Percentiles rank a stretch among this genome's conserved stretches.
phyloP scores from a whole-genome alignment of 345 rosid species.

The Hypericum androsaemum region DNA sequence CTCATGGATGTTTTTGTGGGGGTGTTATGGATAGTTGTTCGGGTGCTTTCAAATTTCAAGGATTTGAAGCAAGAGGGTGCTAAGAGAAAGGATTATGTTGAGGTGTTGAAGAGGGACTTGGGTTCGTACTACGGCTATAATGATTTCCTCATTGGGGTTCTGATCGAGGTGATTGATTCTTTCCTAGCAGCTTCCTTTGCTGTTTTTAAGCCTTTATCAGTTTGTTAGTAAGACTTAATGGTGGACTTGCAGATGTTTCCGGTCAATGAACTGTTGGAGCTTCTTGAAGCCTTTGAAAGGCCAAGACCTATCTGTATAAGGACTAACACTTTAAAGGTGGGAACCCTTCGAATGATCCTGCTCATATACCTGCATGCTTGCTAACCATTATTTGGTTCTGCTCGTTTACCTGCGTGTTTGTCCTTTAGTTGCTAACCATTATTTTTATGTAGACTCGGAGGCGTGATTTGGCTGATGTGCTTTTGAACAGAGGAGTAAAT shows the following conservation, averaged over 20 bases:
- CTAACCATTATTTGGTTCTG: slow-evolving; percentile 9
- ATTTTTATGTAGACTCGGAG: slow-evolving; percentile 56
- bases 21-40: slow-evolving; percentile 43
- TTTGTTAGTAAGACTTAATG: slow-evolving; percentile 9
- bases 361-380: slow-evolving; percentile 10
- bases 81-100: slow-evolving; percentile 54
- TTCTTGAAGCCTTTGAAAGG: slow-evolving; percentile 89
- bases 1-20: slow-evolving; percentile 8
- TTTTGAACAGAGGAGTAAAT: slow-evolving; percentile 89
- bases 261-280: slow-evolving; percentile 80
- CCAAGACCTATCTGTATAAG: slow-evolving; percentile 79
- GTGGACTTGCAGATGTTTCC: slow-evolving; percentile 73
- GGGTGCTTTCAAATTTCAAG: slow-evolving; percentile 68
- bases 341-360: slow-evolving; percentile 7
- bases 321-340: slow-evolving; percentile 85
- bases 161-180: slow-evolving; percentile 55
- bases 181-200: background rate
- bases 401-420: slow-evolving; percentile 11
- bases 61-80: slow-evolving; percentile 54
- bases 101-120: slow-evolving; percentile 67
- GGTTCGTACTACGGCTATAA: slow-evolving; percentile 85
- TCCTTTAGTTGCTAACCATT: background rate
- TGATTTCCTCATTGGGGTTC: slow-evolving; percentile 62
- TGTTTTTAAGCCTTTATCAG: background rate
- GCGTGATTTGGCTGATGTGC: slow-evolving; percentile 89